Base-by-base conservation (phyloP, 306 rosid genomes). In the Dryas octopetala region DNA sequence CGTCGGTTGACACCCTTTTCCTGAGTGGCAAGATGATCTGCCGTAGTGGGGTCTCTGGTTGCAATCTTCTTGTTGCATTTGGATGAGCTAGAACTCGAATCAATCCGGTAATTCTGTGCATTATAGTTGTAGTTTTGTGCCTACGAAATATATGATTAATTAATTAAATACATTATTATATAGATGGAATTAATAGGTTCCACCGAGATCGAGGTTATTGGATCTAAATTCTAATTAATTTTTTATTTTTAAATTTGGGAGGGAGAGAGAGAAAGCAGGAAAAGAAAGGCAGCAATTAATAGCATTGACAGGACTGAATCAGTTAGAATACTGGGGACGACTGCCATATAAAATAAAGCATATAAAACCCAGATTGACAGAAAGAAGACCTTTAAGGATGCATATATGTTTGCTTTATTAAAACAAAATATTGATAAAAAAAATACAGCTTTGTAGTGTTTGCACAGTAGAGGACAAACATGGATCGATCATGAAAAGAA, bases 1-100 rank as follows among this genome's bases (percentile, higher is more conserved):
- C 99, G 96, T 62, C 97, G 88, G 62, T 89, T 96, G 60, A 83
- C 90, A 67, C 81, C 86, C 83, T 91, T 85, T 76, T 96, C 90
- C 84, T 92, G 85, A 71, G 91, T 28, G 4, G 62, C 54, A 63
- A 40, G 75, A 78, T 50, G 23, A 23, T 23, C 23, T 23, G 23
- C 78, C 44, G 80, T 76, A 67, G 82, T 69, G 14, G 93, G 89
- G 44, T 90, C 83, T 67, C 93, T 80, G 84, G 85, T 85, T 83
- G 92, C 88, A 81, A 85, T 80, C 91, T 86, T 96, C 67, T 83
- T 89, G 91, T 81, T 86, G 88, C 86, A 82, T 90, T 86, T 92
- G 68, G 99, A 89, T 38, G 96, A 81, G 15, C 38, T 32, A 32
- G 96, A 86, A 10, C 97, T 91, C 9, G 88, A 86, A 47, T 91